These are phyloP conservation scores for Lasiosphaeria miniovina DNA, from an alignment of 495 filamentous ascomycete genomes.

Conservation along the genomic window DNA sequence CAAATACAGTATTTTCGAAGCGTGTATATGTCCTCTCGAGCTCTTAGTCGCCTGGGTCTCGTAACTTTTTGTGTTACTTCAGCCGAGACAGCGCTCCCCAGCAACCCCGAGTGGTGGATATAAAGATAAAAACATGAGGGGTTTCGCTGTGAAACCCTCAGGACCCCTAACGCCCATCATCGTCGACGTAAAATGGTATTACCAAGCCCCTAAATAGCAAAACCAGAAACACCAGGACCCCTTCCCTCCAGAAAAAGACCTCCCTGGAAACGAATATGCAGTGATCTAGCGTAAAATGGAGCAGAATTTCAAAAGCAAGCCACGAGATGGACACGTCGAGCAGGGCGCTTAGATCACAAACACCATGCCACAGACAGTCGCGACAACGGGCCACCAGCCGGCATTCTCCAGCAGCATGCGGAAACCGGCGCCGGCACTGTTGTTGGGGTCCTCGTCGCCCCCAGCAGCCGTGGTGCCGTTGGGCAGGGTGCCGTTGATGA, in stretches of 20 bases:
- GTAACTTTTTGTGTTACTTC: too few species aligned
- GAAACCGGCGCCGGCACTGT: conserved; percentile 35
- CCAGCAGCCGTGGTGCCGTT: conserved; percentile 75
- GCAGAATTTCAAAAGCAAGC: background rate
- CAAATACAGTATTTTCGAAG: too few species aligned
- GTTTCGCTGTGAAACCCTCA: too few species aligned
- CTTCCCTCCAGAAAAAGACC: background rate
- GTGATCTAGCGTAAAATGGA: background rate
- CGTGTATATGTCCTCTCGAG: too few species aligned
- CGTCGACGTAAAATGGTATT: too few species aligned
- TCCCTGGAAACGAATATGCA: background rate
- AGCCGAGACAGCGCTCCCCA: too few species aligned
- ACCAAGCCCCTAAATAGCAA: too few species aligned
- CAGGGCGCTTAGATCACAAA: conserved; percentile 32
- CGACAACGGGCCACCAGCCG: conserved; percentile 60
- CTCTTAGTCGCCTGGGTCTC: too few species aligned
- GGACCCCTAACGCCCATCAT: too few species aligned
- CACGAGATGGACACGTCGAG: background rate
- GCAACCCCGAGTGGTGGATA: too few species aligned
- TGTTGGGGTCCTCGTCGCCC: conserved; percentile 44
- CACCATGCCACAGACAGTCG: conserved; percentile 54
- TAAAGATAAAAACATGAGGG: too few species aligned
- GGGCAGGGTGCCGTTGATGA: conserved; percentile 81
- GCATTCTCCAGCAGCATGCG: conserved; percentile 40
- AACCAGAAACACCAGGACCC: background rate